phyloP scores from a whole-genome alignment of 768 basidiomycete species.

The Leccinum aurantiacum region DNA sequence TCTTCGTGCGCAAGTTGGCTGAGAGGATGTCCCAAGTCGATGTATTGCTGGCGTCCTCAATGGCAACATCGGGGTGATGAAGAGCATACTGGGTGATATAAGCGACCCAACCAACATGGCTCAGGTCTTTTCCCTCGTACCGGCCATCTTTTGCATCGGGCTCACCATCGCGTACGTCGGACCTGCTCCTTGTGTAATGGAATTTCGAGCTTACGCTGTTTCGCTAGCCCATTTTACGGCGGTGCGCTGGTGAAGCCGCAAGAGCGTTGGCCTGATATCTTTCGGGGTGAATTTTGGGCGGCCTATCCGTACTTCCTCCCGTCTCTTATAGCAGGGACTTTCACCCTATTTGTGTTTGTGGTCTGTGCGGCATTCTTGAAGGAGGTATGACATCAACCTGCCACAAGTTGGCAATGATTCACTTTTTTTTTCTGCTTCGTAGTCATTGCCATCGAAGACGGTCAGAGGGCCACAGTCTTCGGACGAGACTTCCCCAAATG shows the following conservation, averaged over 20 bases:
- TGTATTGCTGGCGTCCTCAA: constrained; percentile 39
- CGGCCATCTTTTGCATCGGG: constrained; percentile 29
- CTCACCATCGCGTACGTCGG: constrained; percentile 32
- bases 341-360: constrained; percentile 16
- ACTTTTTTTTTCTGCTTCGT: neutral
- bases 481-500: neutral
- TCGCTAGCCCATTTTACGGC: constrained; percentile 54
- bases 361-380: constrained; percentile 26
- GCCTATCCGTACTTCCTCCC: constrained; percentile 40
- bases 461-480: neutral
- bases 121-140: constrained; percentile 34
- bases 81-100: constrained; percentile 66
- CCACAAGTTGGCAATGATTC: neutral
- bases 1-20: neutral
- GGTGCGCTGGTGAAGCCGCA: constrained; percentile 56
- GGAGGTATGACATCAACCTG: constrained; percentile 26
- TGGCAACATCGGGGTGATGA: constrained; percentile 57
- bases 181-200: too few species aligned
- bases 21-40: constrained; percentile 24
- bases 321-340: constrained; percentile 23
- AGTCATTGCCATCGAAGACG: constrained; percentile 29
- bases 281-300: constrained; percentile 41
- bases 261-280: constrained; percentile 51
- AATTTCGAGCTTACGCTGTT: neutral
- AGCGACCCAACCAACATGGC: constrained; percentile 42